A percentile compares a stretch with the other conserved stretches of the same genome.
Conservation (phyloP, 345 rosid genomes). For the Citrus mangshanensis region DNA sequence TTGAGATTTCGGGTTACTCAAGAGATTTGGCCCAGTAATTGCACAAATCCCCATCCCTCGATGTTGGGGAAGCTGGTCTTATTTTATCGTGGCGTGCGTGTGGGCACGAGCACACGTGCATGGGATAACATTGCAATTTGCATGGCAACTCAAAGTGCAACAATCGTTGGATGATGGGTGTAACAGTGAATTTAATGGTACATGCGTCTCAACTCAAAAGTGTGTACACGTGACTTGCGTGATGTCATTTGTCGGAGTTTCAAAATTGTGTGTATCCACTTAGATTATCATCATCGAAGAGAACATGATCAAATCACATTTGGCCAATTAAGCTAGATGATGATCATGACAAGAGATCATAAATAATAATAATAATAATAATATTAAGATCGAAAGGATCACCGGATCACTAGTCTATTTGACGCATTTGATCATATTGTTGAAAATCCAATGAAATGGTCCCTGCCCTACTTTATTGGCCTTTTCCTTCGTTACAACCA, state of each 20-base stretch:
- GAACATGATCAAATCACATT: neutral
- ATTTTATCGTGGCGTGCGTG: neutral
- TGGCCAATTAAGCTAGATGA: neutral
- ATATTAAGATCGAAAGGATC: neutral
- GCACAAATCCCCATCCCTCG: conserved; percentile 15
- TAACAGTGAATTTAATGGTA: no score
- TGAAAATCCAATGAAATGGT: neutral
- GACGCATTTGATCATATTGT: neutral
- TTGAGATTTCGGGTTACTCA: conserved; percentile 14
- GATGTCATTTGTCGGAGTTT: neutral
- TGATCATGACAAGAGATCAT: conserved; percentile 16
- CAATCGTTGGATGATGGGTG: no score
- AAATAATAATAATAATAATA: no score
- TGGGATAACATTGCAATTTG: neutral
- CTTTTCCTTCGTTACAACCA: neutral
- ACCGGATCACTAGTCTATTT: conserved; percentile 3
- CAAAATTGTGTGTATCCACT: no score
- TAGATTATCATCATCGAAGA: no score
- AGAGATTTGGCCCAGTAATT: conserved; percentile 10
- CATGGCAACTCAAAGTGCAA: neutral
- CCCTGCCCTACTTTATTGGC: neutral
- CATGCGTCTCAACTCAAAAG: neutral
- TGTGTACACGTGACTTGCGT: neutral
- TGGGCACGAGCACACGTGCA: conserved; percentile 15
- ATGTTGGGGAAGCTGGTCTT: conserved; percentile 4